Conservation (phyloP, 2,329 filamentous ascomycete species). For the Alternaria angustiovoidea region DNA sequence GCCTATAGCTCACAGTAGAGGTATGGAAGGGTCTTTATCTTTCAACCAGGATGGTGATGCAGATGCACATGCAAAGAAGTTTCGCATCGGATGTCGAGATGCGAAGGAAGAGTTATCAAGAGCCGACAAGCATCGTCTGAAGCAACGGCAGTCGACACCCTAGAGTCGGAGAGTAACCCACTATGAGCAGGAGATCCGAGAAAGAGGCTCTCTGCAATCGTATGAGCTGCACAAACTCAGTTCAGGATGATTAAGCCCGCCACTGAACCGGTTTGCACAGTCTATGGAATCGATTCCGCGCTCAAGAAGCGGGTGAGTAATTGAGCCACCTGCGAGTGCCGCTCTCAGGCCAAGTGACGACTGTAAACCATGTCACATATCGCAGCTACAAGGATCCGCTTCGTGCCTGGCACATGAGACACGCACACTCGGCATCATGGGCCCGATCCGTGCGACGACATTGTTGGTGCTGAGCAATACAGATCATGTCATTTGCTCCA, state of each 20-base stretch:
- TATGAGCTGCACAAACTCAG: background rate
- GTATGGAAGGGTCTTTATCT: background rate
- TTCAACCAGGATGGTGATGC: background rate
- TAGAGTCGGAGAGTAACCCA: background rate
- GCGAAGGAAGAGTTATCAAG: background rate
- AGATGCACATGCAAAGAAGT: background rate
- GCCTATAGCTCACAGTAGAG: background rate
- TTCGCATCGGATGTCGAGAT: background rate
- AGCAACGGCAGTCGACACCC: background rate
- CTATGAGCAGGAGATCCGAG: background rate
- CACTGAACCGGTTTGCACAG: background rate
- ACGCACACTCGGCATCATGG: slow-evolving; percentile 7
- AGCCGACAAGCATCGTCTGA: background rate
- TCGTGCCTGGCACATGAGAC: background rate
- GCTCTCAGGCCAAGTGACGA: background rate
- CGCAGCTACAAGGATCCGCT: background rate
- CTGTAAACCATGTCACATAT: background rate
- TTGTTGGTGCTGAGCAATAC: slow-evolving; percentile 7
- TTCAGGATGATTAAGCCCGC: background rate
- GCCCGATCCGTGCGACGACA: slow-evolving; percentile 6
- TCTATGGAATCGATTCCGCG: background rate
- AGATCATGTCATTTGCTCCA: slow-evolving; percentile 9
- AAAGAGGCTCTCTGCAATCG: background rate
- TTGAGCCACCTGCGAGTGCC: background rate
- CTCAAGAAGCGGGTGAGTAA: background rate